These are phyloP conservation scores for Craspedostauros australis DNA, from an alignment of 108 stramenopile species.

Conservation along the genomic window DNA sequence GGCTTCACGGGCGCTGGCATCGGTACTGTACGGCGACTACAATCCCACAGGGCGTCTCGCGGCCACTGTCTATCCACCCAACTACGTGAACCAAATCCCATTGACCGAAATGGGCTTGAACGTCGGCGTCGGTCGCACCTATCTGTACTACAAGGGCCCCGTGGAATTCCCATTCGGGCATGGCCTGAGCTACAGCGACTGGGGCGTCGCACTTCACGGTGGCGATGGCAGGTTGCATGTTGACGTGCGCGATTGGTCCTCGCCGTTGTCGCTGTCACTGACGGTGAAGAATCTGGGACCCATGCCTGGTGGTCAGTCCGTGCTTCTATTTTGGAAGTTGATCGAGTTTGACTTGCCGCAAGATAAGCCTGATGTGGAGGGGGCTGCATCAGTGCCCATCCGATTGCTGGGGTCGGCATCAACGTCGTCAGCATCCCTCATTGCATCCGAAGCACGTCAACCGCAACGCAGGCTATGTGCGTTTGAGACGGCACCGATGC, in stretches of 20 bases:
- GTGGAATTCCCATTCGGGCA: conserved; percentile 44
- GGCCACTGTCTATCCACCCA: conserved; percentile 35
- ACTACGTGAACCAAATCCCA: conserved; percentile 27
- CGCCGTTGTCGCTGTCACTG: conserved; percentile 3
- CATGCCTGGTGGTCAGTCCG: conserved; percentile 23
- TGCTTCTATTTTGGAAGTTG: conserved; percentile 41
- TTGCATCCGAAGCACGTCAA: too few species aligned
- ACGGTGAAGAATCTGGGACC: conserved; percentile 27
- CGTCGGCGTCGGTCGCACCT: conserved; percentile 36
- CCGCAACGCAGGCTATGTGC: too few species aligned
- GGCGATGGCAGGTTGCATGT: background rate
- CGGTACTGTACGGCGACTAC: conserved; percentile 35
- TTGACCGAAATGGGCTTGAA: conserved; percentile 38
- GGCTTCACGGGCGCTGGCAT: conserved; percentile 31
- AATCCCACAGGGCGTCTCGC: conserved; percentile 49
- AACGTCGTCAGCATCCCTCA: too few species aligned
- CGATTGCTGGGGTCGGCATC: too few species aligned
- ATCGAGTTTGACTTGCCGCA: too few species aligned
- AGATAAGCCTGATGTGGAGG: too few species aligned
- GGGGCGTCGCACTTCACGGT: background rate
- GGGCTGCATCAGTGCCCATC: too few species aligned
- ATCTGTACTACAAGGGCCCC: conserved; percentile 38
- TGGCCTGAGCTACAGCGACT: conserved; percentile 39
- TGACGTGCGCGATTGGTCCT: background rate
- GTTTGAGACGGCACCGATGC: too few species aligned